Percentiles rank a stretch among this genome's conserved stretches.
These are phyloP conservation scores for Solanum arcanum DNA, from an alignment of 257 asterid genomes.

Conservation along the genomic window DNA sequence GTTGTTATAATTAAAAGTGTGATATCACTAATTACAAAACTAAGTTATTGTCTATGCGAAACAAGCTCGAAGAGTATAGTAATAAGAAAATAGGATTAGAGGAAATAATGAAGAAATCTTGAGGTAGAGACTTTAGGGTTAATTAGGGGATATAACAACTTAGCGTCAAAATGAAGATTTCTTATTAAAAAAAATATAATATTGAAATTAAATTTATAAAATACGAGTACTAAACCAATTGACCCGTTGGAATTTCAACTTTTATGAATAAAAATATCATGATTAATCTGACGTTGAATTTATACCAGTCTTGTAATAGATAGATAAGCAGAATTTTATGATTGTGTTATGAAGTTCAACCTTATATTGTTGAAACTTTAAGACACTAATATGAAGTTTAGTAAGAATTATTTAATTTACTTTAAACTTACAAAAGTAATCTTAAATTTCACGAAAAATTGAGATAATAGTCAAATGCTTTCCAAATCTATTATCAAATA, in stretches of 20 bases:
- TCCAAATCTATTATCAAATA: no score
- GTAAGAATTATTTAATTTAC: not conserved
- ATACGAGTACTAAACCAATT: not conserved
- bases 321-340: not conserved
- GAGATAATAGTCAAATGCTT: not conserved
- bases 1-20: not conserved
- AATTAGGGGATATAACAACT: not conserved
- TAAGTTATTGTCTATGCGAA: not conserved
- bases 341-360: not conserved
- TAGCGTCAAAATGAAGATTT: not conserved
- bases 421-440: not conserved
- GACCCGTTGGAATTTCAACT: not conserved
- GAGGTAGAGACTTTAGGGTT: not conserved
- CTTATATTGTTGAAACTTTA: not conserved
- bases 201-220: no score
- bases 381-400: not conserved
- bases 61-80: not conserved
- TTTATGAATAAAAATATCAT: not conserved
- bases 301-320: not conserved
- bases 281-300: not conserved
- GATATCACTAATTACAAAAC: not conserved
- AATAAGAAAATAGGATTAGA: not conserved
- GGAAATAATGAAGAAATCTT: not conserved
- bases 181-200: no score
- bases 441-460: not conserved